phyloP scores from a whole-genome alignment of 2,329 filamentous ascomycete genomes.

The Fusarium nodosum region DNA sequence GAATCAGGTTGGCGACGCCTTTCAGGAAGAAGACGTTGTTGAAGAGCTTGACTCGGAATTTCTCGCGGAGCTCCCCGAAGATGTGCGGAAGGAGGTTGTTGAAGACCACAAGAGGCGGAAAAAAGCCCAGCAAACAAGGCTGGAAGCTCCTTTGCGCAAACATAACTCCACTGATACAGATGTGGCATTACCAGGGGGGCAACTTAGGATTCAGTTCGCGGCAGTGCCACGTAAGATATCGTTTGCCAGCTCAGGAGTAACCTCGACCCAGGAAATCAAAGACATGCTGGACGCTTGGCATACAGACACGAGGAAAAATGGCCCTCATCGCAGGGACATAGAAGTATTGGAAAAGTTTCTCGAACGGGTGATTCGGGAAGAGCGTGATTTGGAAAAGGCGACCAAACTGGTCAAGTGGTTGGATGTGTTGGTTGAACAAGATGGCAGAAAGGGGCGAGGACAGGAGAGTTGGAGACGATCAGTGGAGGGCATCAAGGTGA shows the following conservation, averaged over 20 bases:
- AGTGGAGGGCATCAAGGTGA: constrained; percentile 60
- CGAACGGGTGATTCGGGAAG: constrained; percentile 77
- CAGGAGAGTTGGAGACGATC: constrained; percentile 63
- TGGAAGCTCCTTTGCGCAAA: constrained; percentile 57
- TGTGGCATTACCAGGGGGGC: constrained; percentile 52
- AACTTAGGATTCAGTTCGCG: constrained; percentile 63
- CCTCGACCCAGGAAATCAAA: constrained; percentile 72
- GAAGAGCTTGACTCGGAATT: constrained; percentile 77
- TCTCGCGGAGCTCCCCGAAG: constrained; percentile 84
- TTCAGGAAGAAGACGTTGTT: constrained; percentile 54
- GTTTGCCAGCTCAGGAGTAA: constrained; percentile 61
- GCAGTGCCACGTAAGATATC: constrained; percentile 60
- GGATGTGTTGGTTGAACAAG: constrained; percentile 67
- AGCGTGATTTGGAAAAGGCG: constrained; percentile 83
- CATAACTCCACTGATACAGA: constrained; percentile 45
- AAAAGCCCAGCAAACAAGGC: constrained; percentile 68
- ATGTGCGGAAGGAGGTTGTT: constrained; percentile 82
- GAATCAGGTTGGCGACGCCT: constrained; percentile 51
- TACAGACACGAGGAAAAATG: constrained; percentile 75
- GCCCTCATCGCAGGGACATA: constrained; percentile 84
- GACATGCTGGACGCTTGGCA: constrained; percentile 84
- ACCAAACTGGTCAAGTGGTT: constrained; percentile 78
- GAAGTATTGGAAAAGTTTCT: constrained; percentile 81
- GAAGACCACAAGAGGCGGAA: constrained; percentile 73
- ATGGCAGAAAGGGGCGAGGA: constrained; percentile 55